Conservation (phyloP, 805 yeast species). For the Sugiyamaella valdiviana region DNA sequence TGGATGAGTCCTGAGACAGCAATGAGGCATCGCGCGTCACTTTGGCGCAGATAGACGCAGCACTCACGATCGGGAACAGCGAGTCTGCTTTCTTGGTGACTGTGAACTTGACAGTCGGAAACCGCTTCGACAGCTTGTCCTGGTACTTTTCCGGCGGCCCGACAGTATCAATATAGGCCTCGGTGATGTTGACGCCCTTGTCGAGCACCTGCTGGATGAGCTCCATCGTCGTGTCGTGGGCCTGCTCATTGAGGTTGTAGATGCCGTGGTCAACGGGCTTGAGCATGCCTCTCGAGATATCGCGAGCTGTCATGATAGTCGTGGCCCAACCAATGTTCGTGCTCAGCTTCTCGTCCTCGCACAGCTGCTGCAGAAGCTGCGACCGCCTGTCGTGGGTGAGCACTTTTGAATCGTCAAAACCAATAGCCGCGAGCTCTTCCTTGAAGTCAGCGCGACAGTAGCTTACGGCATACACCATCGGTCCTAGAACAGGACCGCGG, state of each 20-base stretch:
- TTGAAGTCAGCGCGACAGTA: conserved; percentile 57
- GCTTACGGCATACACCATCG: conserved; percentile 93
- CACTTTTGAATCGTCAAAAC: conserved; percentile 91
- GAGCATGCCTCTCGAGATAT: conserved; percentile 85
- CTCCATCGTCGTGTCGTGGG: conserved; percentile 87
- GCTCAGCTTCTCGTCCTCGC: conserved; percentile 41
- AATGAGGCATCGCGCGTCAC: conserved; percentile 81
- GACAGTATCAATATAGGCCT: conserved; percentile 88
- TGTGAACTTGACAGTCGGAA: conserved; percentile 65
- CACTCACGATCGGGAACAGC: conserved; percentile 82
- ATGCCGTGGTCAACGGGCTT: conserved; percentile 46
- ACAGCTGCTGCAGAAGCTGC: conserved; percentile 53
- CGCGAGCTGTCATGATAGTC: conserved; percentile 76
- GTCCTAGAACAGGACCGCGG: conserved; percentile 95
- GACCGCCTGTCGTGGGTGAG: conserved; percentile 67
- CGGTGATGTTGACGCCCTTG: conserved; percentile 56
- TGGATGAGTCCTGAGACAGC: conserved; percentile 19
- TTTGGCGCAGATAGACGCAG: conserved; percentile 93
- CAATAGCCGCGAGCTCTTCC: conserved; percentile 50
- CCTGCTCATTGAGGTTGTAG: conserved; percentile 86
- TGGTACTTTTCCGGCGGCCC: conserved; percentile 91
- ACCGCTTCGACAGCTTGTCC: conserved; percentile 57
- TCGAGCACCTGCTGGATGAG: conserved; percentile 61
- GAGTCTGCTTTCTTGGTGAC: conserved; percentile 96
- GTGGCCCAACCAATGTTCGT: conserved; percentile 82